These are phyloP conservation scores for Asterophora parasitica DNA, from an alignment of 768 basidiomycete genomes.

Conservation along the genomic window DNA sequence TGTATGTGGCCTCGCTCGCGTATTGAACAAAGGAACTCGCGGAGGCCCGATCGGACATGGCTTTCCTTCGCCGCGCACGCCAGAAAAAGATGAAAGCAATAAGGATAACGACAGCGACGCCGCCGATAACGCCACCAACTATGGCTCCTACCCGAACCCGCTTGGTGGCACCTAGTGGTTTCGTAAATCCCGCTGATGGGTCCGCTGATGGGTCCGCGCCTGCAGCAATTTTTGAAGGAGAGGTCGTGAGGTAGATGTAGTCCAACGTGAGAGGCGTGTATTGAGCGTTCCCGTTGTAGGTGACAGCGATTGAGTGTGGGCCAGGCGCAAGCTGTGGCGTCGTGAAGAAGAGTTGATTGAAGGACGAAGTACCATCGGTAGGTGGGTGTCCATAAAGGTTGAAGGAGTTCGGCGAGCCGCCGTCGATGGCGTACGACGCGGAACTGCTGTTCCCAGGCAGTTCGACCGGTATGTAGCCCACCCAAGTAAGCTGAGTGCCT, in stretches of 20 bases:
- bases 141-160: slow-evolving; percentile 14
- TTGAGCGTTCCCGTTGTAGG: slow-evolving; percentile 9
- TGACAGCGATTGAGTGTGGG: slow-evolving; percentile 11
- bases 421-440: slow-evolving; percentile 5
- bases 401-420: background rate
- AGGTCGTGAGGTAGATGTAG: slow-evolving; percentile 18
- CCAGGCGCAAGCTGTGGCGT: slow-evolving; percentile 12
- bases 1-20: too few species aligned
- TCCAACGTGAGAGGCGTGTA: slow-evolving; percentile 23
- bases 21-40: too few species aligned
- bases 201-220: background rate
- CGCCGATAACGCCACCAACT: slow-evolving; percentile 17
- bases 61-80: background rate
- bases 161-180: slow-evolving; percentile 9
- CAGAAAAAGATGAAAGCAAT: background rate
- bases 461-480: background rate
- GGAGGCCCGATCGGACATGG: too few species aligned
- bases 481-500: slow-evolving; percentile 6
- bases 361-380: slow-evolving; percentile 1
- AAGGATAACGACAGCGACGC: slow-evolving; percentile 3
- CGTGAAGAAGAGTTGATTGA: slow-evolving; percentile 12
- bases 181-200: background rate
- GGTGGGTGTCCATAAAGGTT: background rate
- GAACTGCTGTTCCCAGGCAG: background rate
- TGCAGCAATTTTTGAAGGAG: background rate